Percentiles rank a stretch among this genome's conserved stretches.
Evolutionary conservation across 2,329 filamentous ascomycete species (phyloP).

Genomic region (Didymella segeticola): DNA sequence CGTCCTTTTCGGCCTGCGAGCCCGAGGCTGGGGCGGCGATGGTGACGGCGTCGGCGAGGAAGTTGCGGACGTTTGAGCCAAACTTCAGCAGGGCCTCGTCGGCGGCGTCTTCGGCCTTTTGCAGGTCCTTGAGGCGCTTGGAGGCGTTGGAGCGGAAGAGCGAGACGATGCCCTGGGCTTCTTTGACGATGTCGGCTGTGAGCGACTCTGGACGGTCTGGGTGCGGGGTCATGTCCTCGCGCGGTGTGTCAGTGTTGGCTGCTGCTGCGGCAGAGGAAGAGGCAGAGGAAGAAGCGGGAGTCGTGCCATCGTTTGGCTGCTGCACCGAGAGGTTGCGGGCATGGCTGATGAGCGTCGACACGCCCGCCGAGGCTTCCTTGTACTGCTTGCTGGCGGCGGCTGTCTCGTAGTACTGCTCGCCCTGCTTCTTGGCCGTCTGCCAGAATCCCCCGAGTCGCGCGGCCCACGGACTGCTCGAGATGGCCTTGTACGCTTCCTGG

Average conservation of each 20-base stretch:
- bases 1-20: conserved; percentile 54
- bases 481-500: conserved; percentile 93
- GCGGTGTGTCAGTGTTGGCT: conserved; percentile 20
- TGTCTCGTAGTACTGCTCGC: conserved; percentile 86
- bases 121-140: conserved; percentile 85
- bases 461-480: conserved; percentile 92
- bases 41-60: conserved; percentile 86
- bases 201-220: conserved; percentile 54
- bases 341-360: conserved; percentile 75
- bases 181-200: conserved; percentile 59
- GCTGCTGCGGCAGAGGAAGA: no score
- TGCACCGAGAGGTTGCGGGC: conserved; percentile 74
- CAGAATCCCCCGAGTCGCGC: conserved; percentile 86
- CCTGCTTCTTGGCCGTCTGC: conserved; percentile 92
- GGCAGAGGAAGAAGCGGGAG: no score
- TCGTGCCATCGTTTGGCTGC: conserved; percentile 28
- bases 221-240: conserved; percentile 39
- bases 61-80: conserved; percentile 86
- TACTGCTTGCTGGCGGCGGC: conserved; percentile 83
- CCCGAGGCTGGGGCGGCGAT: conserved; percentile 73
- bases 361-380: conserved; percentile 81
- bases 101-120: conserved; percentile 91
- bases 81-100: conserved; percentile 94
- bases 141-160: conserved; percentile 78
- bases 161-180: conserved; percentile 72